Evolutionary conservation across 257 asterid species (phyloP).

Genomic region (Petunia secreta): DNA sequence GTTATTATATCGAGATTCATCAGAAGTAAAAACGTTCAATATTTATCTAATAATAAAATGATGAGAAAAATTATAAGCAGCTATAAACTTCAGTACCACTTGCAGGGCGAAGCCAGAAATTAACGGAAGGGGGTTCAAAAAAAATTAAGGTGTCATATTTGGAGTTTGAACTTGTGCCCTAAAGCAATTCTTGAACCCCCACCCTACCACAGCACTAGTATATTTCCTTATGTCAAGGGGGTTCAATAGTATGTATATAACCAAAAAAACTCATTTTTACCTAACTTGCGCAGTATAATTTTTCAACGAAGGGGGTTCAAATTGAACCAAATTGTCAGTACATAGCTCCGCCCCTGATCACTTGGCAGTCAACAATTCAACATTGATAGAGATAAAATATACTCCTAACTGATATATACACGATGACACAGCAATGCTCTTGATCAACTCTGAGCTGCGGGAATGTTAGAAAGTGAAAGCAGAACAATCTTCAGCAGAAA

Average conservation of each 20-base stretch:
- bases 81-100: neutral
- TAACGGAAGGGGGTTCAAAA: neutral
- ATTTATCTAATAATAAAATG: neutral
- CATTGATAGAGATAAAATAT: neutral
- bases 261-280: too few relatives aligned
- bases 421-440: neutral
- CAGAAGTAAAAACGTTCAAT: conserved; percentile 13
- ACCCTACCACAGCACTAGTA: too few relatives aligned
- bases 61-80: neutral
- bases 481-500: neutral
- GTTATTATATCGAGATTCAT: neutral
- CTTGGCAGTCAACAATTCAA: neutral
- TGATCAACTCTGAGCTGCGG: neutral
- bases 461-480: conserved; percentile 4
- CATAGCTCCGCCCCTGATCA: too few relatives aligned
- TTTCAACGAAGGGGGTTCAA: neutral
- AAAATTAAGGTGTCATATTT: neutral
- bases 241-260: too few relatives aligned
- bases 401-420: neutral
- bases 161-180: too few relatives aligned
- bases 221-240: too few relatives aligned
- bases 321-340: too few relatives aligned
- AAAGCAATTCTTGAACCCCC: too few relatives aligned
- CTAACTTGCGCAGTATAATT: too few relatives aligned
- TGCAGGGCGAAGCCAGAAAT: neutral